These are phyloP conservation scores for Fusarium domesticum DNA, from an alignment of 2,329 filamentous ascomycete species.

Conservation along the genomic window DNA sequence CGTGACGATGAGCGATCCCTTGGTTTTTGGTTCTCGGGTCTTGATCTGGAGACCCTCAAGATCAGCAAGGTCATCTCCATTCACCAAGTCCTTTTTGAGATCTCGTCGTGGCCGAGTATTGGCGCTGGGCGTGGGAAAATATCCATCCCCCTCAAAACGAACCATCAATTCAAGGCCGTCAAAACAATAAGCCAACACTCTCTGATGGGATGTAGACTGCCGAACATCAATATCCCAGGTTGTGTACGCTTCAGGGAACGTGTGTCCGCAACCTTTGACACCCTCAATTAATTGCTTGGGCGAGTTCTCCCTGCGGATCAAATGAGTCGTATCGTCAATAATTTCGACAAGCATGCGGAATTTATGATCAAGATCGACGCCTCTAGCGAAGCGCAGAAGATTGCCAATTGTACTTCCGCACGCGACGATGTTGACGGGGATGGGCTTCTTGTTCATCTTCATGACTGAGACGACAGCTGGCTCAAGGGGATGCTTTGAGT, in stretches of 20 bases:
- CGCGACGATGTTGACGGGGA: slow-evolving; percentile 54
- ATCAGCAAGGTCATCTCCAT: neutral
- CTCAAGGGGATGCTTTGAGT: slow-evolving; percentile 49
- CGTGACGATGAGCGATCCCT: slow-evolving; percentile 10
- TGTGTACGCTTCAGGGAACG: slow-evolving; percentile 65
- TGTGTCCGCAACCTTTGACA: slow-evolving; percentile 61
- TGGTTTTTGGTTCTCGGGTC: neutral
- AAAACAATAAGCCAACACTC: slow-evolving; percentile 58
- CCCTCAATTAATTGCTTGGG: slow-evolving; percentile 54
- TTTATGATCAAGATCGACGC: slow-evolving; percentile 41
- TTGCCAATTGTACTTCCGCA: slow-evolving; percentile 62
- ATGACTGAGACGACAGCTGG: slow-evolving; percentile 45
- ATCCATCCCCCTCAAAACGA: slow-evolving; percentile 31
- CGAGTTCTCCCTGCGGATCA: slow-evolving; percentile 60
- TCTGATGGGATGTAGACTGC: slow-evolving; percentile 59
- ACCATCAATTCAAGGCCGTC: slow-evolving; percentile 34
- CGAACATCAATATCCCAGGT: slow-evolving; percentile 55
- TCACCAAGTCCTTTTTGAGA: neutral
- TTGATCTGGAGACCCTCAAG: slow-evolving; percentile 9
- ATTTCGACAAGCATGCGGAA: slow-evolving; percentile 60
- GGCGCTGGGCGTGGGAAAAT: slow-evolving; percentile 8
- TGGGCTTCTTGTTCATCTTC: slow-evolving; percentile 19
- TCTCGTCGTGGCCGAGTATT: neutral
- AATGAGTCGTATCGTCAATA: slow-evolving; percentile 56
- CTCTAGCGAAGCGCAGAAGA: slow-evolving; percentile 54